Conservation (phyloP, 495 filamentous ascomycete species). For the Lepraria neglecta region DNA sequence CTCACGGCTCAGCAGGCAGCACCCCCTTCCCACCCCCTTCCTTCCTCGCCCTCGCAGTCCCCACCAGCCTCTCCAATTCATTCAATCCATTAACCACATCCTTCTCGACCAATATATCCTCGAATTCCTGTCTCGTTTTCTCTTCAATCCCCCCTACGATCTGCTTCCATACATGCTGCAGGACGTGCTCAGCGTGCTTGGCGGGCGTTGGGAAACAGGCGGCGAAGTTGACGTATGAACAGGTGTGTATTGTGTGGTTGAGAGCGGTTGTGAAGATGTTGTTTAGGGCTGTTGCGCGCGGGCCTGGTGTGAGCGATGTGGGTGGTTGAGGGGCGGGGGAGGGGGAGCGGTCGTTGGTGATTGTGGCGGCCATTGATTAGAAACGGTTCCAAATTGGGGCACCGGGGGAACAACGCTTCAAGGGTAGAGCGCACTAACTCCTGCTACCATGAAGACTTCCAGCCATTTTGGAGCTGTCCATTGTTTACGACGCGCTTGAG, state of each 20-base stretch:
- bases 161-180: slow-evolving; percentile 62
- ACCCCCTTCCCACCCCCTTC: slow-evolving; percentile 33
- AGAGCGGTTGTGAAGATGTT: slow-evolving; percentile 65
- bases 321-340: slow-evolving; percentile 54
- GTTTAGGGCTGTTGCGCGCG: slow-evolving; percentile 64
- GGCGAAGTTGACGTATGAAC: slow-evolving; percentile 71
- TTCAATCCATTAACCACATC: slow-evolving; percentile 72
- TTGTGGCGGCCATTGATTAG: slow-evolving; percentile 4
- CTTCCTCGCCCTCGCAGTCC: slow-evolving; percentile 59
- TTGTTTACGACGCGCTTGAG: neutral
- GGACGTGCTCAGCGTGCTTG: slow-evolving; percentile 55
- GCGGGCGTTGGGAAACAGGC: slow-evolving; percentile 85
- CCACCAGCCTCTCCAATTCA: slow-evolving; percentile 69
- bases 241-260: slow-evolving; percentile 61
- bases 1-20: slow-evolving; percentile 34
- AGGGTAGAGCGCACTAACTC: neutral
- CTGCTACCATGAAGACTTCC: neutral
- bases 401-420: neutral
- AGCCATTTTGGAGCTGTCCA: neutral
- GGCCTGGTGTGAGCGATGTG: slow-evolving; percentile 58
- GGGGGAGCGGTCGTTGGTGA: slow-evolving; percentile 30
- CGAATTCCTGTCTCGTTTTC: slow-evolving; percentile 64
- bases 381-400: neutral
- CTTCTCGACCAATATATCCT: slow-evolving; percentile 62
- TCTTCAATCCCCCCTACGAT: slow-evolving; percentile 61